Percentiles rank a stretch among this genome's conserved stretches.
Evolutionary conservation across 768 basidiomycete species (phyloP).

Genomic region (Leucogyrophana mollusca): DNA sequence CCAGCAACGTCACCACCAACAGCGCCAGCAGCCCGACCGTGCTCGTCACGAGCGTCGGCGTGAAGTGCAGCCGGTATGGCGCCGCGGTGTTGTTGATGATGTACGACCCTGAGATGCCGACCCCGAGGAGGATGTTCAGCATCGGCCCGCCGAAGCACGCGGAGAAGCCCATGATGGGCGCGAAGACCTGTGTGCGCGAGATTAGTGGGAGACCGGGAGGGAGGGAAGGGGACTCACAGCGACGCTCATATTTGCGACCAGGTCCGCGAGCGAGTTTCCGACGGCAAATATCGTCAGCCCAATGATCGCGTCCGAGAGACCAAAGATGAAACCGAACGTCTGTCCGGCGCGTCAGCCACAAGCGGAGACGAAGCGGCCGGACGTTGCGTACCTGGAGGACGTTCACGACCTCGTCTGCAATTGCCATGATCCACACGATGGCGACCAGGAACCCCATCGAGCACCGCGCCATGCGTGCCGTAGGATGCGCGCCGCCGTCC

Average conservation of each 20-base stretch:
- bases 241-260: conserved; percentile 96
- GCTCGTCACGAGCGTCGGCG: conserved; percentile 82
- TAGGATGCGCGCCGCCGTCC: conserved; percentile 53
- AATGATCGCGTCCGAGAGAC: conserved; percentile 95
- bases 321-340: conserved; percentile 93
- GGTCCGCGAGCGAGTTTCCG: conserved; percentile 94
- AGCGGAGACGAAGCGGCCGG: too few relatives aligned
- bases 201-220: neutral
- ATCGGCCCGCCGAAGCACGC: conserved; percentile 94
- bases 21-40: conserved; percentile 77
- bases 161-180: conserved; percentile 92
- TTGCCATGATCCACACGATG: conserved; percentile 97
- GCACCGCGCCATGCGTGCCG: conserved; percentile 70
- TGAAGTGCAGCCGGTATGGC: conserved; percentile 76
- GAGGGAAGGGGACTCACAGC: conserved; percentile 51
- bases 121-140: conserved; percentile 87
- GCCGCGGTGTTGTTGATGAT: conserved; percentile 63
- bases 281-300: conserved; percentile 96
- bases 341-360: conserved; percentile 31
- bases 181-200: conserved; percentile 56
- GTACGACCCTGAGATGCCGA: conserved; percentile 90
- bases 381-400: conserved; percentile 66
- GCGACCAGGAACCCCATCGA: conserved; percentile 89
- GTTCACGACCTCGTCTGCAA: conserved; percentile 93
- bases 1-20: conserved; percentile 71